Conservation (phyloP, 2,329 filamentous ascomycete genomes). For the Exophiala spinifera region DNA sequence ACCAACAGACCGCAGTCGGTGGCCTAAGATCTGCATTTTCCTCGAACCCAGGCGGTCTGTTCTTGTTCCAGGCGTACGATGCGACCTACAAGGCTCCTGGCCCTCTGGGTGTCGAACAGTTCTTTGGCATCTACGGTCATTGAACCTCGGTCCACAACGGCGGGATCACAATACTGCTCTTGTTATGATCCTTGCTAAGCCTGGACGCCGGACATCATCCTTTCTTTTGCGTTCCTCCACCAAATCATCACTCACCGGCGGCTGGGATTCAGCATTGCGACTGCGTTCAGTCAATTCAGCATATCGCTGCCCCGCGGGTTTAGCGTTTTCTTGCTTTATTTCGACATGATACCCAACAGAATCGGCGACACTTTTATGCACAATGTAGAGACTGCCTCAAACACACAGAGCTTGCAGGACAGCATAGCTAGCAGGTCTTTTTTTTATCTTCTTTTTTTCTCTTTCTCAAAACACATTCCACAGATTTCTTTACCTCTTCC, state of each 20-base stretch:
- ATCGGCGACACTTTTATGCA: neutral
- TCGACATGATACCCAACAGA: neutral
- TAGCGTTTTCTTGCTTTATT: neutral
- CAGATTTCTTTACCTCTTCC: no score
- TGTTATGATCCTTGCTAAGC: neutral
- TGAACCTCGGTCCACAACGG: neutral
- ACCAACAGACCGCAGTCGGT: conserved; percentile 64
- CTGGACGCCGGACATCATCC: neutral
- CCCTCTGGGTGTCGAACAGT: conserved; percentile 71
- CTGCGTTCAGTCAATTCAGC: conserved; percentile 8
- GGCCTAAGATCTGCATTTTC: conserved; percentile 62
- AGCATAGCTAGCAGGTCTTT: neutral
- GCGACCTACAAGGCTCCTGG: conserved; percentile 71
- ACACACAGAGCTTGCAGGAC: neutral
- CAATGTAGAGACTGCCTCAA: neutral
- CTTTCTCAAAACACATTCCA: no score
- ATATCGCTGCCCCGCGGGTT: neutral
- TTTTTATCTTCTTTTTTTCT: no score
- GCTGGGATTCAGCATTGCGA: conserved; percentile 7
- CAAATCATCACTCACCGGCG: neutral
- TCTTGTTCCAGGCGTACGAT: conserved; percentile 78
- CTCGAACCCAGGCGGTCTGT: conserved; percentile 50
- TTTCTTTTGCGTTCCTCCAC: neutral
- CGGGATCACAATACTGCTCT: neutral
- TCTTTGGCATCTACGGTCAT: conserved; percentile 58